Percentiles rank a stretch among this genome's conserved stretches.
Conservation (phyloP, 768 basidiomycete species). For the Suillus cothurnatus region DNA sequence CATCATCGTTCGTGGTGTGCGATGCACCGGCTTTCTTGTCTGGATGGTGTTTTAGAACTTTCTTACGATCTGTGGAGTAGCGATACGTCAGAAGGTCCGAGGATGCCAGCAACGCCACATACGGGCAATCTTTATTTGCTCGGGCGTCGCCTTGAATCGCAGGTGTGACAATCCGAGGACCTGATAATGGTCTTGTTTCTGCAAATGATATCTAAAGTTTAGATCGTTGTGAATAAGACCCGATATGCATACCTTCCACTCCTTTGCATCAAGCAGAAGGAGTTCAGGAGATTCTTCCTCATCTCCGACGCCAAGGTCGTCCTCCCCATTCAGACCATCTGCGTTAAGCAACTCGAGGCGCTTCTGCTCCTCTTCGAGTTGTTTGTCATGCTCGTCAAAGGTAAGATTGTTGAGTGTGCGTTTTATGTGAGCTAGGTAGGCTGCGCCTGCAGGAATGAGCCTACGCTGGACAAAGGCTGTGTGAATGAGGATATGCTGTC, state of each 20-base stretch:
- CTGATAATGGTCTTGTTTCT: conserved; percentile 99
- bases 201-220: conserved; percentile 9
- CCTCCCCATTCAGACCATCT: conserved; percentile 54
- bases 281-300: conserved; percentile 79
- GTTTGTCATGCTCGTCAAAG: conserved; percentile 82
- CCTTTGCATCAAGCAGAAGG: conserved; percentile 86
- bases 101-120: conserved; percentile 36
- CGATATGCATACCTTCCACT: conserved; percentile 80
- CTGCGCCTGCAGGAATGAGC: conserved; percentile 85
- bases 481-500: not conserved
- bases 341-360: conserved; percentile 52
- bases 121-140: conserved; percentile 97
- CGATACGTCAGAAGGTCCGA: not conserved
- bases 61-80: conserved; percentile 79
- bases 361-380: conserved; percentile 54
- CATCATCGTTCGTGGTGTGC: conserved; percentile 91
- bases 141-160: conserved; percentile 82
- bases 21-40: conserved; percentile 88
- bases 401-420: conserved; percentile 75
- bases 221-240: conserved; percentile 1
- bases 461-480: conserved; percentile 46
- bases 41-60: conserved; percentile 98
- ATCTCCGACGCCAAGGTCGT: conserved; percentile 91
- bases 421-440: conserved; percentile 82
- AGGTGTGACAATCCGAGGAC: conserved; percentile 93